Percentiles rank a stretch among this genome's conserved stretches.
Evolutionary conservation across 192 early-diverging fungal genomes (phyloP).

Genomic region (Spizellomyces punctatus): DNA sequence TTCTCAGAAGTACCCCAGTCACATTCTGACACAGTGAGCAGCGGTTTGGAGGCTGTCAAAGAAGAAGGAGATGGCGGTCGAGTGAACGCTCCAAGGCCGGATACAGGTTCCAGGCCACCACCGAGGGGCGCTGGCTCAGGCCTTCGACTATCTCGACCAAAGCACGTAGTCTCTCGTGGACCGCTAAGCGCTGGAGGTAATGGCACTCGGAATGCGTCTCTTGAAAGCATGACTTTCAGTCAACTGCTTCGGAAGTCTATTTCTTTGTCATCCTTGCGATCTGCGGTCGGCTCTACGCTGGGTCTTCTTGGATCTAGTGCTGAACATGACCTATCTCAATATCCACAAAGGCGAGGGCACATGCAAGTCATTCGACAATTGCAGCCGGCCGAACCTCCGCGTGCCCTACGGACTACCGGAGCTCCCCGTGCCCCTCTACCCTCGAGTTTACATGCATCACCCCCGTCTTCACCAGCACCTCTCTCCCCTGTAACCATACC

Average conservation of each 20-base stretch:
- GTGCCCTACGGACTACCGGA: background rate
- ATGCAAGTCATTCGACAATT: background rate
- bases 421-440: background rate
- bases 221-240: background rate
- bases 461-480: background rate
- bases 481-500: slow-evolving; percentile 1
- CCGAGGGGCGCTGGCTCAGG: too few relatives aligned
- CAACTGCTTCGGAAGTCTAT: slow-evolving; percentile 22
- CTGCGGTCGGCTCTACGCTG: slow-evolving; percentile 18
- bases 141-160: too few relatives aligned
- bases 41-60: too few relatives aligned
- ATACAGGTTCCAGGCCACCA: too few relatives aligned
- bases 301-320: background rate
- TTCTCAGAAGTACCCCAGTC: too few relatives aligned
- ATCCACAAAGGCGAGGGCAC: too few relatives aligned
- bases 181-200: too few relatives aligned
- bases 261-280: slow-evolving; percentile 22
- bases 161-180: too few relatives aligned
- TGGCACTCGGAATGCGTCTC: too few relatives aligned
- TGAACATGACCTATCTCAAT: background rate
- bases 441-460: background rate
- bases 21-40: too few relatives aligned
- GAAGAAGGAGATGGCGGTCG: too few relatives aligned
- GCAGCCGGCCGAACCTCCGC: background rate
- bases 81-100: too few relatives aligned